Base-by-base conservation (phyloP, 805 yeast species). In the Nakazawaea populi region DNA sequence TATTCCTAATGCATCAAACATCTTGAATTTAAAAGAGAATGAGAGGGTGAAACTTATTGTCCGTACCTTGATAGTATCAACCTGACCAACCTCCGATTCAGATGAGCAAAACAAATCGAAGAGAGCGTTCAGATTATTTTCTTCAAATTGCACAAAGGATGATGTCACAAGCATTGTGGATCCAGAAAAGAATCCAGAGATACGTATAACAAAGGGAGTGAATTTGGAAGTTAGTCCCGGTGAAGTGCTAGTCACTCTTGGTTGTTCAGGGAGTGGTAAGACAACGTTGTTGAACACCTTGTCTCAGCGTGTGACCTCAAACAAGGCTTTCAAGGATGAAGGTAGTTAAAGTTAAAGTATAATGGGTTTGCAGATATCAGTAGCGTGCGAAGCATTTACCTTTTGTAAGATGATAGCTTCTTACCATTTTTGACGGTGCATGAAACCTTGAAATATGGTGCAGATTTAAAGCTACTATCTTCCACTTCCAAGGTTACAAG, bases 241-340 rank as follows among this genome's bases (percentile, higher is more conserved):
- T 8, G 69, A 80, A 32, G 65, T 86, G 44, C 67, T 85, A 70
- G 92, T 90, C 3, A 82, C 86, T 12, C 72, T 87, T 68, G 94
- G 92, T 1, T 87, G 89, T 0, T 82, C 89, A 0, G 92, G 92
- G 1, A 77, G 86, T 11, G 92, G 92, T 5, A 86, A 86, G 60
- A 86, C 92, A 0, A 84, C 91, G 0, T 64, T 86, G 45, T 68
- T 86, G 28, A 87, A 87, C 59, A 80, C 79, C 0, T 62, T 82
- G 45, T 77, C 84, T 0, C 78, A 79, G 39, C 63, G 83, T 55
- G 64, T 76, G 18, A 55, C 70, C 0, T 58, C 63, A 18, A 67
- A 70, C 30, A 64, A 70, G 32, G 72, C 71, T 8, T 63, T 81
- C 54, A 55, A 52, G 1, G 71, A 75, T 52, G 59, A 62, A 3